Conservation (phyloP, 2,329 filamentous ascomycete genomes). For the Uncinocarpus reesii region DNA sequence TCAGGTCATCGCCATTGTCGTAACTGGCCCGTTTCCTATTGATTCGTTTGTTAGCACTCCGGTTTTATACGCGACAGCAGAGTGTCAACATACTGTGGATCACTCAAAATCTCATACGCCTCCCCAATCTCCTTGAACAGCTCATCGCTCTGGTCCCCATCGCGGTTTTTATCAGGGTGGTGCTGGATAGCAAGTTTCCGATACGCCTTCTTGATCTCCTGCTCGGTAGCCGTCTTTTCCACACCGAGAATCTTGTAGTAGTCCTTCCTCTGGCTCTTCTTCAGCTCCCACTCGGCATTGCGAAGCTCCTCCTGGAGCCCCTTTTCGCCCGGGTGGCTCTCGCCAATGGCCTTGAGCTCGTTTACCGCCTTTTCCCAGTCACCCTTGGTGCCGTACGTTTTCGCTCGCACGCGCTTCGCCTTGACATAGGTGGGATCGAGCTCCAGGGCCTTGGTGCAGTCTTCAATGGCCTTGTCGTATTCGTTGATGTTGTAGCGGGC, state of each 20-base stretch:
- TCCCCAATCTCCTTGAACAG: slow-evolving; percentile 97
- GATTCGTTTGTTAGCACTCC: not conserved
- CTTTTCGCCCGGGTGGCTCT: slow-evolving; percentile 71
- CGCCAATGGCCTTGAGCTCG: slow-evolving; percentile 77
- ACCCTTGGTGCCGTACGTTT: slow-evolving; percentile 72
- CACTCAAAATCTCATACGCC: slow-evolving; percentile 90
- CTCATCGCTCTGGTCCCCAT: slow-evolving; percentile 67
- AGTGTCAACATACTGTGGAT: slow-evolving; percentile 62
- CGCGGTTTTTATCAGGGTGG: slow-evolving; percentile 93
- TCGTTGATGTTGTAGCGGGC: slow-evolving; percentile 72
- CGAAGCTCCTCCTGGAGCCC: slow-evolving; percentile 74
- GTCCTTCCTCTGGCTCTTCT: slow-evolving; percentile 95
- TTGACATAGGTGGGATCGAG: slow-evolving; percentile 80
- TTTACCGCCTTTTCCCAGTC: slow-evolving; percentile 86
- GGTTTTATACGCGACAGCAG: not conserved
- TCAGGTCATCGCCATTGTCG: slow-evolving; percentile 82
- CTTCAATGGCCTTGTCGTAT: slow-evolving; percentile 67
- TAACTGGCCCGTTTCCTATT: slow-evolving; percentile 74
- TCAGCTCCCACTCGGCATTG: slow-evolving; percentile 84
- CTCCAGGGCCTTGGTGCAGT: slow-evolving; percentile 73
- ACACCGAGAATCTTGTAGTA: slow-evolving; percentile 96
- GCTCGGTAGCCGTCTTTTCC: slow-evolving; percentile 71
- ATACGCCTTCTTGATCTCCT: slow-evolving; percentile 92
- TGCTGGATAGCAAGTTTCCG: slow-evolving; percentile 86
- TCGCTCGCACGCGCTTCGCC: slow-evolving; percentile 87